phyloP scores from a whole-genome alignment of 1,139 yeast genomes.

The Candida buenavistaensis region DNA sequence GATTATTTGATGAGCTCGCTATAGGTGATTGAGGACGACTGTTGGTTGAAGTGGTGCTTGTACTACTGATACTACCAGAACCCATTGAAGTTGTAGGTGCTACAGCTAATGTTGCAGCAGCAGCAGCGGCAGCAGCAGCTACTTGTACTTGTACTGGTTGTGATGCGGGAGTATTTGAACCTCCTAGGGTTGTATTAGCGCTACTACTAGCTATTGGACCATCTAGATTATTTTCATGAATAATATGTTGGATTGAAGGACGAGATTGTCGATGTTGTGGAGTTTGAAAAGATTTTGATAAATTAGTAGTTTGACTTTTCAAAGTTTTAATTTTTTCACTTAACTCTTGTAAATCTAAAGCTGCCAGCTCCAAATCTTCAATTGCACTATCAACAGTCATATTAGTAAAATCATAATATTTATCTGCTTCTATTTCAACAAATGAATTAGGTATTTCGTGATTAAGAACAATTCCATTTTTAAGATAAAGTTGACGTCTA shows the following conservation, averaged over 20 bases:
- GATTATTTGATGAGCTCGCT: too few species aligned
- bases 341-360: slow-evolving; percentile 30
- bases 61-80: neutral
- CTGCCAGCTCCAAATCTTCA: slow-evolving; percentile 29
- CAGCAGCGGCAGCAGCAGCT: neutral
- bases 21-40: too few species aligned
- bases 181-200: too few species aligned
- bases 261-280: slow-evolving; percentile 1
- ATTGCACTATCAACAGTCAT: slow-evolving; percentile 22
- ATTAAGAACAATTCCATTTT: slow-evolving; percentile 8
- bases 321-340: slow-evolving; percentile 35
- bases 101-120: slow-evolving; percentile 4
- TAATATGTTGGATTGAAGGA: neutral
- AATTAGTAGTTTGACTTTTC: slow-evolving; percentile 17
- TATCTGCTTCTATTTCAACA: slow-evolving; percentile 16
- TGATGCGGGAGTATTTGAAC: too few species aligned
- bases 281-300: neutral
- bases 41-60: neutral
- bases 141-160: neutral
- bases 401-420: slow-evolving; percentile 11
- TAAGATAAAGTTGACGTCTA: slow-evolving; percentile 12
- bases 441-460: slow-evolving; percentile 15
- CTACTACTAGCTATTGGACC: neutral
- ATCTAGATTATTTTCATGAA: neutral
- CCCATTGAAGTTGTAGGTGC: slow-evolving; percentile 1